These are phyloP conservation scores for Hymenoscyphus repandus DNA, from an alignment of 2,329 filamentous ascomycete species.

Conservation along the genomic window DNA sequence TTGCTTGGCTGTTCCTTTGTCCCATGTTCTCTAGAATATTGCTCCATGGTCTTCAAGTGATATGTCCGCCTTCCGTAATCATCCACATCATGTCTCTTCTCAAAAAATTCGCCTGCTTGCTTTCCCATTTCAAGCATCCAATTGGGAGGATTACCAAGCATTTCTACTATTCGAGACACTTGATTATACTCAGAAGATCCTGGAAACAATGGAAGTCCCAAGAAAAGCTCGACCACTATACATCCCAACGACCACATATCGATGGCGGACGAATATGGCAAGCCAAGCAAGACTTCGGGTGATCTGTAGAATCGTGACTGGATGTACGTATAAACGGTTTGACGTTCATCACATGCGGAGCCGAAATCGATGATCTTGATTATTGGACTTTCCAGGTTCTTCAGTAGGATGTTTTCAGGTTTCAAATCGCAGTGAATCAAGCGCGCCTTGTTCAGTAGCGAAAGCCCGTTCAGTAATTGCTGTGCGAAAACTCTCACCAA, in stretches of 20 bases:
- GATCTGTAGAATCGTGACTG: constrained; percentile 98
- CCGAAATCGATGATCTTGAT: constrained; percentile 99
- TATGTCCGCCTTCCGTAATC: constrained; percentile 91
- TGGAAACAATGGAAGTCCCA: constrained; percentile 89
- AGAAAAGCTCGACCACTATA: constrained; percentile 95
- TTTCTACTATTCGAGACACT: constrained; percentile 93
- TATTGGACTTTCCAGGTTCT: constrained; percentile 97
- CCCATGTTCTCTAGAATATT: constrained; percentile 91
- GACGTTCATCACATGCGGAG: constrained; percentile 94
- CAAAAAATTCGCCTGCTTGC: constrained; percentile 94
- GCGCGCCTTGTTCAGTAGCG: constrained; percentile 89
- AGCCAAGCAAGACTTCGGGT: constrained; percentile 87
- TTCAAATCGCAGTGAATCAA: constrained; percentile 98
- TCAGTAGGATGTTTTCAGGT: constrained; percentile 94
- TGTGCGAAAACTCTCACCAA: constrained; percentile 96
- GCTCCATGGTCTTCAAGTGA: constrained; percentile 93
- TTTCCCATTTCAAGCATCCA: constrained; percentile 99
- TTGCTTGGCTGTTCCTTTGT: constrained; percentile 99
- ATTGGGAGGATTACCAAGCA: constrained; percentile 91
- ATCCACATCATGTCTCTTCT: constrained; percentile 74
- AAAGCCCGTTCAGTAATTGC: constrained; percentile 87
- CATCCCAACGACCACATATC: constrained; percentile 99
- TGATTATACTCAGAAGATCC: constrained; percentile 99
- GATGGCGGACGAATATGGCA: constrained; percentile 96
- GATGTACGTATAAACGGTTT: constrained; percentile 99